Evolutionary conservation across 352 stramenopile species (phyloP), one percentile per base, ranked within the genome.

Genomic region (Phytophthora cactorum): DNA sequence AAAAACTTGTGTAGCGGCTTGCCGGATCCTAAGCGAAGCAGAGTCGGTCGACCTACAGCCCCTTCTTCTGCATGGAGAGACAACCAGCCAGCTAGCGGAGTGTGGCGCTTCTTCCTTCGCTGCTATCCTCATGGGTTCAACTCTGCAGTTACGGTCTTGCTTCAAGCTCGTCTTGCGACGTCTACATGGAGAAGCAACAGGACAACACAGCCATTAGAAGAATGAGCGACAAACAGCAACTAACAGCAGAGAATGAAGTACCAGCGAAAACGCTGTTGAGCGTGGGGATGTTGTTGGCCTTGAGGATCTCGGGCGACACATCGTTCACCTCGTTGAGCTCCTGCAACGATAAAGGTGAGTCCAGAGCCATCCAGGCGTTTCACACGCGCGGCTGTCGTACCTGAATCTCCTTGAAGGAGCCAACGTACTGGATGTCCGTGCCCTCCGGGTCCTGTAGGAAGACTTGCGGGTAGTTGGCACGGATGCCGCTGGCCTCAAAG

Each of bases 401-500:
- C 74, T 95, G 82, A 32, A 95, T 88, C 70, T 91, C 77, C 36
- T 88, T 86, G 66, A 93, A 95, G 9, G 85, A 91, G 52, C 87
- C 87, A 31, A 95, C 79, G 70, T 90, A 95, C 49, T 79, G 65
- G 58, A 86, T 73, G 25, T 80, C 70, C 9, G 54, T 71, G 47
- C 59, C 70, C 17, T 82, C 73, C 41, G 78, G 50, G 59, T 89
- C 81, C 58, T 91, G 69, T 51, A 96, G 59, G 54, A 96, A 96
- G 29, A 95, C 86, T 68, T 96, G 89, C 32, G 89, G 89, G 63
- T 93, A 96, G 75, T 92, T 93, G 67, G 77, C 89, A 61, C 89
- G 85, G 54, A 95, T 82, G 58, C 82, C 80, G 59, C 88, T 95
- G 63, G 74, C 75, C 52, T 89, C 72, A 56, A 96, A 95, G 72